Evolutionary conservation across 169 alveolate species (phyloP), one percentile per base, ranked within the genome.

Genomic region (Cardiosporidium cionae): DNA sequence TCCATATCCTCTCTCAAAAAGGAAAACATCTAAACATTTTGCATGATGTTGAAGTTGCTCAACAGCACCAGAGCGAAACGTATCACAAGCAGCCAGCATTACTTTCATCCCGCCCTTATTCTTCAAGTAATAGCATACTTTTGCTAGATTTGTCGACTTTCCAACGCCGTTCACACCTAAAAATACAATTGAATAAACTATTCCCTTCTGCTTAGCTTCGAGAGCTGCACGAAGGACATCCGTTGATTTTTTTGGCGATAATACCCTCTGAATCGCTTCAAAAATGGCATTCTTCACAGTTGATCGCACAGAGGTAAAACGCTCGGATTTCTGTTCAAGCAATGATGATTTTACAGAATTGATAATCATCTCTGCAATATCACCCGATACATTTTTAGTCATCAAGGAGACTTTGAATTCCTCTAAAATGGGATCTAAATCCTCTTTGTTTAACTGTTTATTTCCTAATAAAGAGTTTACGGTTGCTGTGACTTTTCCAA

Each of bases 141-240:
- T 98, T 31, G 99, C 99, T 33, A 98, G 86, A 78, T 94, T 95
- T 9, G 99, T 98, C 27, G 99, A 94, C 89, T 98, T 98, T 29
- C 99, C 99, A 0, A 98, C 99, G 2, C 99, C 99, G 81, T 98
- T 98, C 16, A 97, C 99, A 3, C 99, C 99, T 28, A 83, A 34
- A 35, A 83, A 83, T 34, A 69, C 84, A 7, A 83, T 78, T 1
- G 85, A 71, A 72, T 68, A 83, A 33, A 78, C 85, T 52, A 74
- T 80, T 28, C 82, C 77, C 35, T 76, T 58, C 5, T 73, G 76
- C 36, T 70, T 70, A 5, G 83, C 76, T 35, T 76, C 72, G 5
- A 76, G 73, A 5, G 78, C 76, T 5, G 72, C 54, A 9, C 53
- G 29, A 53, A 76, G 65, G 23, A 83, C 88, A 31, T 83, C 88